These are phyloP conservation scores for Geotrichum histeridarum DNA, from an alignment of 1,139 yeast genomes.

Conservation along the genomic window DNA sequence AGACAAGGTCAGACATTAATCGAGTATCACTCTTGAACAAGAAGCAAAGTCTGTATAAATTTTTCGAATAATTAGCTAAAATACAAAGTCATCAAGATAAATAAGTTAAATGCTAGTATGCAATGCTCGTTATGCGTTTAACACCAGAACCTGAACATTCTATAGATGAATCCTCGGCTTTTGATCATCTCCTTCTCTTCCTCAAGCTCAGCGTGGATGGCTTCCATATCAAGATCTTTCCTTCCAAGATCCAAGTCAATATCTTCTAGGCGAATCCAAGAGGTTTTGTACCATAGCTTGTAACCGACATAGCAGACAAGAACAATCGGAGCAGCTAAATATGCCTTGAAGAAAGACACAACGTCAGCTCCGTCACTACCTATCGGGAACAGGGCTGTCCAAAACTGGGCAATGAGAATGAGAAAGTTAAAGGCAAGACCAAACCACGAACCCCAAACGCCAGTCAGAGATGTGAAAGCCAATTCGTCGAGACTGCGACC, in stretches of 20 bases:
- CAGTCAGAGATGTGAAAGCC: slow-evolving; percentile 64
- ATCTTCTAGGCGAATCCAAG: slow-evolving; percentile 45
- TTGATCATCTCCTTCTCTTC: slow-evolving; percentile 44
- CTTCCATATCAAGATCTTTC: slow-evolving; percentile 51
- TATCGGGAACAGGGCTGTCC: slow-evolving; percentile 71
- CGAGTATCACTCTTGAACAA: too few relatives aligned
- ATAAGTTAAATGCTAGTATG: too few relatives aligned
- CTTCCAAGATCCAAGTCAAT: slow-evolving; percentile 55
- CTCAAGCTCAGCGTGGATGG: slow-evolving; percentile 47
- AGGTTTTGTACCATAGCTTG: slow-evolving; percentile 46
- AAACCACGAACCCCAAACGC: slow-evolving; percentile 62
- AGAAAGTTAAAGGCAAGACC: slow-evolving; percentile 58
- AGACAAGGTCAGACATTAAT: too few relatives aligned
- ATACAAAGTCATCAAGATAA: not conserved
- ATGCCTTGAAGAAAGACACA: slow-evolving; percentile 47
- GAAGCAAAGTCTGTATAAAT: too few relatives aligned
- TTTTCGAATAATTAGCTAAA: too few relatives aligned
- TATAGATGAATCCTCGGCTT: slow-evolving; percentile 38
- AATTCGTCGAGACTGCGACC: slow-evolving; percentile 63
- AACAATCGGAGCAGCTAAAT: slow-evolving; percentile 52
- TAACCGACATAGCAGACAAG: slow-evolving; percentile 47
- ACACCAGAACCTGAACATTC: slow-evolving; percentile 48
- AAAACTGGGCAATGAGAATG: slow-evolving; percentile 73
- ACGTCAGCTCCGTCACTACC: slow-evolving; percentile 45
- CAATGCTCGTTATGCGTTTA: slow-evolving; percentile 25